phyloP scores from a whole-genome alignment of 108 stramenopile genomes.

The Pseudonitzschia delicatissima region DNA sequence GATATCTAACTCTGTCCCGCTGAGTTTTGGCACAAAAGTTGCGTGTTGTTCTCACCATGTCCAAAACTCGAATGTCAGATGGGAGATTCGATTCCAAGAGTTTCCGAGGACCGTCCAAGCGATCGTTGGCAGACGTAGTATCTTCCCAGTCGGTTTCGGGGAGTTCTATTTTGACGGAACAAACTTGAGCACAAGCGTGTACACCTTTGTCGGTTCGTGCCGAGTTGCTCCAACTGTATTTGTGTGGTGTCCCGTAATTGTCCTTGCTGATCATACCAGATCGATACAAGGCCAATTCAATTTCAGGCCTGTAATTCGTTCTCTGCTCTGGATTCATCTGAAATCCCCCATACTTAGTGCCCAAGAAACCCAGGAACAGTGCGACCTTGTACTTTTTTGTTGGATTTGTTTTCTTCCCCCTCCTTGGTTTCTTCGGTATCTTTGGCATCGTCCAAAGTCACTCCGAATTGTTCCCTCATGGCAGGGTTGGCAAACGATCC shows the following conservation, averaged over 20 bases:
- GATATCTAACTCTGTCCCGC: conserved; percentile 90
- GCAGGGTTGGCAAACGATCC: conserved; percentile 69
- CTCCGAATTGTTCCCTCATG: conserved; percentile 48
- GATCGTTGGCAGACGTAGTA: neutral
- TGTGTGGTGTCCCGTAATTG: conserved; percentile 90
- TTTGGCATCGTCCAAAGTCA: conserved; percentile 6
- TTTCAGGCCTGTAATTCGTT: conserved; percentile 90
- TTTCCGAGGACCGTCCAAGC: conserved; percentile 50
- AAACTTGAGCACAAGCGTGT: conserved; percentile 92
- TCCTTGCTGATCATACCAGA: conserved; percentile 57
- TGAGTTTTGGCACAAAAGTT: conserved; percentile 90
- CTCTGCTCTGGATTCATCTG: conserved; percentile 81
- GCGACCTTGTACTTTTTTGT: conserved; percentile 58
- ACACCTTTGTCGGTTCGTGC: conserved; percentile 96
- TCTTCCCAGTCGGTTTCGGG: conserved; percentile 20
- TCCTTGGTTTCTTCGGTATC: neutral
- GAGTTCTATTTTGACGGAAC: conserved; percentile 75
- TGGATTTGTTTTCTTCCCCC: conserved; percentile 15
- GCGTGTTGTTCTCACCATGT: conserved; percentile 76
- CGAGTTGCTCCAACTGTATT: conserved; percentile 91
- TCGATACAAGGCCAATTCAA: conserved; percentile 83
- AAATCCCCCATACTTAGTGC: conserved; percentile 82
- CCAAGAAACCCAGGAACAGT: conserved; percentile 65
- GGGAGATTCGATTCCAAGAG: conserved; percentile 81
- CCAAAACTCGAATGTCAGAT: conserved; percentile 80